Evolutionary conservation across 23 red algal genomes (phyloP), one percentile per base, ranked within the genome.

Genomic region (Gracilaria domingensis): DNA sequence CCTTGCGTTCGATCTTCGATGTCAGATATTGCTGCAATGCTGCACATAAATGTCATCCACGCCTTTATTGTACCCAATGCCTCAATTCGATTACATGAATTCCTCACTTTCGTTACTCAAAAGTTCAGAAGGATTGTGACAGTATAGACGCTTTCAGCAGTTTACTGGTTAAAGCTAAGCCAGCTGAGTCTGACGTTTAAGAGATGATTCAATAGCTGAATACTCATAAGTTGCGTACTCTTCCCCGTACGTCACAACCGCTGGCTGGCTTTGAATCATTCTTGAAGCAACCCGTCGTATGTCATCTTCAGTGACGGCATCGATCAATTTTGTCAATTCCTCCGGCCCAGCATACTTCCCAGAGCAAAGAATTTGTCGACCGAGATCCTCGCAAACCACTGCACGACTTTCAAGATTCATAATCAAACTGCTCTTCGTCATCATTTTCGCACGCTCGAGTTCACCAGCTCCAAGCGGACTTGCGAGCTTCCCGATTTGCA

Each of bases 321-420:
- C 93, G 12, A 98, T 93, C 73, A 66, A 73, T 35, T 83, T 64
- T 42, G 62, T 85, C 20, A 98, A 38, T 45, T 94, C 82, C 11
- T 57, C 56, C 12, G 96, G 87, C 40, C 87, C 89, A 7, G 86
- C 70, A 79, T 96, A 99, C 86, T 66, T 87, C 32, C 92, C 91
- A n/a, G 86, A 71, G 67, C 76, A 87, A 35, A 96, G 69, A 33
- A 99, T 76, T 89, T 99, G 97, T 54, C 97, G 64, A 16, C 97
- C 97, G 47, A 99, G 51, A 86, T 99, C 97, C 55, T 99, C 97
- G 66, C 94, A 96, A 18, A 92, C 76, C 4, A 99, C 94, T n/a
- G 88, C 91, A 45, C 93, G 82, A 61, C 88, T 91, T 76, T 99
- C 97, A 20, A 96, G 82, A 75, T 99, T 96, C 93, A 96, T 96